Percentiles rank a stretch among this genome's conserved stretches.
These are phyloP conservation scores for Boletus semigastroideus DNA, from an alignment of 1,284 basidiomycete genomes.

Conservation along the genomic window DNA sequence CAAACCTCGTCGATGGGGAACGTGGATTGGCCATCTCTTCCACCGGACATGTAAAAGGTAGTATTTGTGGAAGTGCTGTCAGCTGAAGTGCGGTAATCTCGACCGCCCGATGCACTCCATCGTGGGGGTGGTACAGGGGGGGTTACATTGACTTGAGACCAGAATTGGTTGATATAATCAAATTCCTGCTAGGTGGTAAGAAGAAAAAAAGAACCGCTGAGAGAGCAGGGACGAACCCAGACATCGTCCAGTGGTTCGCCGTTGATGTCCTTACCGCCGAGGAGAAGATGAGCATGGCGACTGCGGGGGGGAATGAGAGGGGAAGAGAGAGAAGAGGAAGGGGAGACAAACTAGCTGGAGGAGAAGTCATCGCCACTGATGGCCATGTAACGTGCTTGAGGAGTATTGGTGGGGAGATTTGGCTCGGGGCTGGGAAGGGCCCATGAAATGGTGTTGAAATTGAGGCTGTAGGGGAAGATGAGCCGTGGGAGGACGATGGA, in stretches of 20 bases:
- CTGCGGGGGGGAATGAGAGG: constrained; percentile 36
- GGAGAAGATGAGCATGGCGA: constrained; percentile 67
- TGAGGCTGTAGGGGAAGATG: constrained; percentile 20
- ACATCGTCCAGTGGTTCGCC: constrained; percentile 58
- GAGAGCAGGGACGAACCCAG: constrained; percentile 52
- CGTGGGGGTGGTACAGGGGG: constrained; percentile 56
- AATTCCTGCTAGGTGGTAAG: constrained; percentile 54
- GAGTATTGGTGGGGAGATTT: constrained; percentile 42
- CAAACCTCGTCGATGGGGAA: constrained; percentile 63
- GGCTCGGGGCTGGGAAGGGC: constrained; percentile 50
- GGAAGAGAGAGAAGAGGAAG: constrained; percentile 3
- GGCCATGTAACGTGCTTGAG: constrained; percentile 63
- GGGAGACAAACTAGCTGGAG: constrained; percentile 67
- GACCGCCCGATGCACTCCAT: constrained; percentile 70
- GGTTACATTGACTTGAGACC: constrained; percentile 57
- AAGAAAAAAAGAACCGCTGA: not conserved
- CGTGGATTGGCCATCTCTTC: constrained; percentile 48
- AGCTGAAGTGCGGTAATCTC: constrained; percentile 50
- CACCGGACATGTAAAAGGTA: constrained; percentile 68
- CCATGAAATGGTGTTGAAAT: constrained; percentile 63
- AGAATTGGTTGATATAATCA: constrained; percentile 72
- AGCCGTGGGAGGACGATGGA: not conserved
- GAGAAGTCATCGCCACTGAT: constrained; percentile 66
- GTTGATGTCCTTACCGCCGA: constrained; percentile 60
- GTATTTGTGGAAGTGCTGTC: constrained; percentile 54